A percentile compares a stretch with the other conserved stretches of the same genome.
Conservation (phyloP, 257 asterid species). For the Solanum pimpinellifolium region DNA sequence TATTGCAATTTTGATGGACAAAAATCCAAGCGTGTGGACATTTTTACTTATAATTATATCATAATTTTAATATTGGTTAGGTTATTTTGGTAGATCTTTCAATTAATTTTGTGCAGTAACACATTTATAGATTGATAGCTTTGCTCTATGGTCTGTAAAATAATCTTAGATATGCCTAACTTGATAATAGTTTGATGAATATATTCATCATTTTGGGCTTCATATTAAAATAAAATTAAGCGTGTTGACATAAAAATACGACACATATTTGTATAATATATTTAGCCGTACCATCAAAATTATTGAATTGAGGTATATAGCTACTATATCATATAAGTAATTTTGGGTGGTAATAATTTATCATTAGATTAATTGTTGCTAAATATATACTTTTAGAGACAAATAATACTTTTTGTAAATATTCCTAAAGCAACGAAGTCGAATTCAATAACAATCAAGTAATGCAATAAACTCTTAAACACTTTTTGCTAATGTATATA, state of each 20-base stretch:
- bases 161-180: background rate
- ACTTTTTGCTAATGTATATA: background rate
- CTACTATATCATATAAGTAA: no score
- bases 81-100: background rate
- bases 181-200: background rate
- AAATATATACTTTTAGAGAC: background rate
- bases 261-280: background rate
- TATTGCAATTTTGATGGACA: background rate
- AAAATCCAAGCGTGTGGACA: background rate
- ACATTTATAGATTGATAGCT: background rate
- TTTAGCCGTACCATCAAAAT: background rate
- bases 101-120: background rate
- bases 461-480: background rate
- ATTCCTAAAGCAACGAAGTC: background rate
- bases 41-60: background rate
- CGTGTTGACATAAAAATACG: background rate
- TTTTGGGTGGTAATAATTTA: no score
- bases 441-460: background rate
- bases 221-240: no score
- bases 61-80: background rate
- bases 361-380: no score
- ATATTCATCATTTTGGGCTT: background rate
- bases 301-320: background rate
- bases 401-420: no score
- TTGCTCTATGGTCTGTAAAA: background rate